Conservation (phyloP, 257 asterid species). For the Nicotiana obtusifolia region DNA sequence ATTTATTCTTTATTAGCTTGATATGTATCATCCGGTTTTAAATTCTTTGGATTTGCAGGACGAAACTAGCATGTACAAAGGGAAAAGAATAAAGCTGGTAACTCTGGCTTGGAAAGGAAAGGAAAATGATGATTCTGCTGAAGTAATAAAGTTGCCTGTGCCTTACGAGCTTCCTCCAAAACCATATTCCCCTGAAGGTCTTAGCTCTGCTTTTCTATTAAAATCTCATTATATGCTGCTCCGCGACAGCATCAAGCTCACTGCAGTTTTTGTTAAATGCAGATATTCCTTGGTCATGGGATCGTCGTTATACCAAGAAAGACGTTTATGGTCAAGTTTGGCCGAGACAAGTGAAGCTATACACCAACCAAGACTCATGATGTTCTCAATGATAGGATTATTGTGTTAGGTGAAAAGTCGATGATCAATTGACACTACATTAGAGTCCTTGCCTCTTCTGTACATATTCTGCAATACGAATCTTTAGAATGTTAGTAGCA, state of each 20-base stretch:
- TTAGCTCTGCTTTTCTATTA: background rate
- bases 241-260: background rate
- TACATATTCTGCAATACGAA: background rate
- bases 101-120: constrained; percentile 61
- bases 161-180: constrained; percentile 92
- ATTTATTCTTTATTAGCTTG: background rate
- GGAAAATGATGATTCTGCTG: constrained; percentile 26
- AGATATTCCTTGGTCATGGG: constrained; percentile 99
- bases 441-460: background rate
- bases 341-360: constrained; percentile 68
- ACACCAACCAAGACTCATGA: constrained; percentile 44
- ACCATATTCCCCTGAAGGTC: constrained; percentile 67
- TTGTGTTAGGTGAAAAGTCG: background rate
- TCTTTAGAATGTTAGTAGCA: background rate
- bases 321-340: constrained; percentile 83
- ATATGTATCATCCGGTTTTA: background rate
- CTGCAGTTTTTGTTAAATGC: constrained; percentile 11
- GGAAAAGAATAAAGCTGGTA: constrained; percentile 51
- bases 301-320: constrained; percentile 64
- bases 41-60: constrained; percentile 26
- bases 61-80: constrained; percentile 22
- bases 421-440: background rate
- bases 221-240: background rate
- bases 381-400: background rate
- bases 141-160: constrained; percentile 60